Percentiles rank a stretch among this genome's conserved stretches.
Evolutionary conservation across 768 basidiomycete genomes (phyloP).

Genomic region (Tricholoma terreum): DNA sequence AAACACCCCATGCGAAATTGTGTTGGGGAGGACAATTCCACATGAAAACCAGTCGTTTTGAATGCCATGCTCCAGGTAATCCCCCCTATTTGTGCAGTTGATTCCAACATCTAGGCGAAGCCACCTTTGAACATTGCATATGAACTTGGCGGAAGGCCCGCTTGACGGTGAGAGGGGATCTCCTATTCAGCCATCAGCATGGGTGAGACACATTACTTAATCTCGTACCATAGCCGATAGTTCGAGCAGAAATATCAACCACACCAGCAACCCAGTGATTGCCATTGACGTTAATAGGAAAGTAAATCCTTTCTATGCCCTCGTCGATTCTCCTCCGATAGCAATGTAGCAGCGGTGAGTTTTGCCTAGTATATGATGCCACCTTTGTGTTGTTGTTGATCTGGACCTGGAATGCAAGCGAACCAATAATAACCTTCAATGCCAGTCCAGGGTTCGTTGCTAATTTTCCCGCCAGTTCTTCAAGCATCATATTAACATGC

Average conservation of each 20-base stretch:
- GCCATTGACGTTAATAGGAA: too few species aligned
- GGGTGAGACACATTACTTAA: too few species aligned
- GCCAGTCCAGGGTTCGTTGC: slow-evolving; percentile 2
- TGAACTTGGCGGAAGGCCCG: not conserved
- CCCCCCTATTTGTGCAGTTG: not conserved
- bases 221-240: slow-evolving; percentile 13
- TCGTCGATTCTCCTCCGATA: not conserved
- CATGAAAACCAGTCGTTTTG: slow-evolving; percentile 7
- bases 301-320: too few species aligned
- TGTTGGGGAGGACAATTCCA: slow-evolving; percentile 6
- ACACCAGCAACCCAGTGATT: slow-evolving; percentile 20
- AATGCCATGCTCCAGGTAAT: slow-evolving; percentile 5
- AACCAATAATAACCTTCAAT: slow-evolving; percentile 7
- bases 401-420: slow-evolving; percentile 1
- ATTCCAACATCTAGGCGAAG: not conserved
- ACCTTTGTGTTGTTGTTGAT: not conserved
- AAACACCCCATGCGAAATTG: not conserved
- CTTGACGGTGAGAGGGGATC: not conserved
- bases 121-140: slow-evolving; percentile 7
- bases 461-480: slow-evolving; percentile 4
- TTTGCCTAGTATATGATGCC: not conserved
- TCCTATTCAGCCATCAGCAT: not conserved
- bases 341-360: not conserved
- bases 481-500: slow-evolving; percentile 11
- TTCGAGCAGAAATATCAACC: slow-evolving; percentile 10